Evolutionary conservation across 1,139 yeast genomes (phyloP).

Genomic region (Debaryomyces singareniensis): DNA sequence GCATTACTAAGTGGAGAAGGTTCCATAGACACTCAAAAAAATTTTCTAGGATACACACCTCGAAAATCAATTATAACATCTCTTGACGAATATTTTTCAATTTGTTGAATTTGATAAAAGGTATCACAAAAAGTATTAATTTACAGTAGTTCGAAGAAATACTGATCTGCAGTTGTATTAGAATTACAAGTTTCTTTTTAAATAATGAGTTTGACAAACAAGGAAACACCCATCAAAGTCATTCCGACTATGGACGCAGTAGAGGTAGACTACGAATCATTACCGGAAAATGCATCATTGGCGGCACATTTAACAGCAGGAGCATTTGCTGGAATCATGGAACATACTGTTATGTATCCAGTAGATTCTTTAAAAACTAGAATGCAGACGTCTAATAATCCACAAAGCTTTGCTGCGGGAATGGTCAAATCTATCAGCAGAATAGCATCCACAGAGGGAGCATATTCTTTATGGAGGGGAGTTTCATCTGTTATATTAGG

Average conservation of each 20-base stretch:
- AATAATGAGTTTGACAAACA: no score
- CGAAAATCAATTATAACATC: no score
- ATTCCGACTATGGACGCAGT: slow-evolving; percentile 25
- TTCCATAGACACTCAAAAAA: no score
- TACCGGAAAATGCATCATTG: slow-evolving; percentile 83
- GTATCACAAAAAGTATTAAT: no score
- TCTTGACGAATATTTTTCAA: no score
- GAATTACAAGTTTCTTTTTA: no score
- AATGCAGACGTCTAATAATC: slow-evolving; percentile 69
- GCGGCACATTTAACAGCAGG: slow-evolving; percentile 84
- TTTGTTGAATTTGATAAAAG: no score
- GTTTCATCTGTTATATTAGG: slow-evolving; percentile 89
- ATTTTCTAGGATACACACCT: no score
- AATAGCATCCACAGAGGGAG: slow-evolving; percentile 87
- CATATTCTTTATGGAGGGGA: slow-evolving; percentile 88
- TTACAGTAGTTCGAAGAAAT: no score
- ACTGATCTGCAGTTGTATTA: no score
- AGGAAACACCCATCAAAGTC: slow-evolving; percentile 5
- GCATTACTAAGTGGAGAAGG: no score
- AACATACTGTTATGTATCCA: slow-evolving; percentile 95
- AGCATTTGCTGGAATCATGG: slow-evolving; percentile 98
- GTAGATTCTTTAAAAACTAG: slow-evolving; percentile 92
- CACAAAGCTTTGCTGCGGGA: slow-evolving; percentile 30
- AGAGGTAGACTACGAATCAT: slow-evolving; percentile 81
- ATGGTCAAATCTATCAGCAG: slow-evolving; percentile 59